Evolutionary conservation across 23 red algal genomes (phyloP), one percentile per base, ranked within the genome.

Genomic region (Gracilaria gracilis): DNA sequence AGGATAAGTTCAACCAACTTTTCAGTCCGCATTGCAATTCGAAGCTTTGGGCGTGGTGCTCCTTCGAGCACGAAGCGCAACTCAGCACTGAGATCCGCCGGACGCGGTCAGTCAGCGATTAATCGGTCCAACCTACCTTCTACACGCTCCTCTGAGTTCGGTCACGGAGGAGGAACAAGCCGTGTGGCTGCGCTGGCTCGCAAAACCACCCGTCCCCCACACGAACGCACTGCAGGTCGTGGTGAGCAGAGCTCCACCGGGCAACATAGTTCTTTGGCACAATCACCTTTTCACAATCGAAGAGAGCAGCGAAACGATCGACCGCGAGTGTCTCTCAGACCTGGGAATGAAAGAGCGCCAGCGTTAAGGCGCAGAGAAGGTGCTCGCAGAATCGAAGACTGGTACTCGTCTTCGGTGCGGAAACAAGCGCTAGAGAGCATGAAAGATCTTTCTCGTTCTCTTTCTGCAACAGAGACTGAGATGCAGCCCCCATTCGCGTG

Each of bases 381-480:
- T 16, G 54, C 79, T 14, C 39, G 79, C 32, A 82, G 31, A 40
- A 59, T 88, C 46, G 44, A 75, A 44, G 71, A 88, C 25, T 88
- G 84, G 84, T 78, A 70, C 20, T 57, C 84, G 27, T 88, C 81
- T 39, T 59, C 40, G 2, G 67, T 33, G 17, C 84, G 84, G 33
- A 55, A 61, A 75, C 54, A 75, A 59, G 84, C 84, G 38, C 48
- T 76, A 17, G 67, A 78, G 47, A 58, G 55, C 36, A 58, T 78
- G 37, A 75, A 88, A 49, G 79, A 82, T 23, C 49, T 65, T 82
- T 82, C 79, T 61, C 38, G 47, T 24, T 62, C 39, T 15, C 32
- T 50, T 39, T 34, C 38, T 21, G 81, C 17, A 67, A 40, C 59
- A 50, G 24, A 67, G 29, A 70, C 42, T 11, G 36, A 85, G 12